phyloP scores from a whole-genome alignment of 1,139 yeast genomes.

The Suhomyces bribrorum region DNA sequence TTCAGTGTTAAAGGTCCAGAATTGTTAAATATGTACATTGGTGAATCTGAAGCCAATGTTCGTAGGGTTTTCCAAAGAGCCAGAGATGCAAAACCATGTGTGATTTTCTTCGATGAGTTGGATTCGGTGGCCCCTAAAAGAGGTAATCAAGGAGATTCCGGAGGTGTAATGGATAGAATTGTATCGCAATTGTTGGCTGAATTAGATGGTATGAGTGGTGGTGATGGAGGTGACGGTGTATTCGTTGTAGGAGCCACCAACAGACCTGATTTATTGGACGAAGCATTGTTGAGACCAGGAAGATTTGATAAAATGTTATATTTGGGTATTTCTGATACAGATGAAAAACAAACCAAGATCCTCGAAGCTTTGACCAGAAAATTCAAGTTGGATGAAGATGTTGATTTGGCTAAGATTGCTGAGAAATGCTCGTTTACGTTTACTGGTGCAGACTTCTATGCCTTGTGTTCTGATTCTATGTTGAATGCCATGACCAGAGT shows the following conservation, averaged over 20 bases:
- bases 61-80: conserved; percentile 92
- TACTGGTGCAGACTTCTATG: conserved; percentile 98
- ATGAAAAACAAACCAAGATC: conserved; percentile 84
- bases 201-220: conserved; percentile 90
- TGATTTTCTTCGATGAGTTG: conserved; percentile 92
- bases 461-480: conserved; percentile 93
- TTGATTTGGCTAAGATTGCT: conserved; percentile 64
- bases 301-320: conserved; percentile 94
- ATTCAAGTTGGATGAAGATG: conserved; percentile 62
- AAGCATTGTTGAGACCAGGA: conserved; percentile 92
- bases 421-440: conserved; percentile 78
- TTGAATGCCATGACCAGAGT: conserved; percentile 91
- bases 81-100: conserved; percentile 95
- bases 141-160: conserved; percentile 97
- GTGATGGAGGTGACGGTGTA: conserved; percentile 76
- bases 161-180: conserved; percentile 98
- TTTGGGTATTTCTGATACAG: conserved; percentile 88
- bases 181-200: conserved; percentile 94
- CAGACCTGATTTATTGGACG: conserved; percentile 91
- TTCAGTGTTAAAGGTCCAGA: conserved; percentile 97
- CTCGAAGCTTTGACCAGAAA: conserved; percentile 87
- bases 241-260: conserved; percentile 98
- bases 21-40: conserved; percentile 92
- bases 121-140: conserved; percentile 98
- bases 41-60: conserved; percentile 97